Percentiles rank a stretch among this genome's conserved stretches.
Conservation (phyloP, 768 basidiomycete genomes). For the Leucogyrophana mollusca region DNA sequence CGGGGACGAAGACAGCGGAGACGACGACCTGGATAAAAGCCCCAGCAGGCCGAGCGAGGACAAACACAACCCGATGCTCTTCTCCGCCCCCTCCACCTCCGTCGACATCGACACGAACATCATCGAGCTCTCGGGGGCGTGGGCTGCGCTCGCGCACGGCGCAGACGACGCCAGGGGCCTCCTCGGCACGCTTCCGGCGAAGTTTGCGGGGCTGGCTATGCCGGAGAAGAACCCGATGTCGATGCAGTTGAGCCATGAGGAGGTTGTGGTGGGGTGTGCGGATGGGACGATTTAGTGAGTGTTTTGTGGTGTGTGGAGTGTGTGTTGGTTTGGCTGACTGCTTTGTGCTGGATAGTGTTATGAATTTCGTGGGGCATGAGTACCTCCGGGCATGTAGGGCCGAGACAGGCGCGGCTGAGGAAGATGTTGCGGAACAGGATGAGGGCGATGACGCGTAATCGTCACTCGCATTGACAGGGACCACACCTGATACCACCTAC, state of each 20-base stretch:
- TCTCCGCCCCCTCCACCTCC: slow-evolving; percentile 25
- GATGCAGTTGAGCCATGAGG: slow-evolving; percentile 88
- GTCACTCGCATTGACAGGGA: too few species aligned
- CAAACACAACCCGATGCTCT: slow-evolving; percentile 7
- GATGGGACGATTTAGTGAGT: slow-evolving; percentile 90
- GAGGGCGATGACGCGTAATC: not conserved
- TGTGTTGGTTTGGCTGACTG: slow-evolving; percentile 10
- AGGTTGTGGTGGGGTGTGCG: slow-evolving; percentile 88
- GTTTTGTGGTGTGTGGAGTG: not conserved
- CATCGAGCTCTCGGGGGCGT: slow-evolving; percentile 69
- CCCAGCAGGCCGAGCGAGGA: slow-evolving; percentile 3
- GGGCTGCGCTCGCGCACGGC: slow-evolving; percentile 62
- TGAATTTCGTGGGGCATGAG: slow-evolving; percentile 66
- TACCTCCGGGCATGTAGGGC: slow-evolving; percentile 48
- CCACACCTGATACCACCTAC: too few species aligned
- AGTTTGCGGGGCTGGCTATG: slow-evolving; percentile 76
- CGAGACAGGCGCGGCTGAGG: slow-evolving; percentile 4
- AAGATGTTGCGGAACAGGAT: not conserved
- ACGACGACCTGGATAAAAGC: slow-evolving; percentile 26
- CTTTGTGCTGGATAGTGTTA: slow-evolving; percentile 38
- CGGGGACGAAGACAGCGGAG: slow-evolving; percentile 21
- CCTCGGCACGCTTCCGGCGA: slow-evolving; percentile 57
- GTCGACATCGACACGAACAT: slow-evolving; percentile 69
- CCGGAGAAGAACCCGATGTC: slow-evolving; percentile 96
- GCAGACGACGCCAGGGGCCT: slow-evolving; percentile 49